Evolutionary conservation across 2,329 filamentous ascomycete genomes (phyloP).

Genomic region (Fusarium phyllophilum): DNA sequence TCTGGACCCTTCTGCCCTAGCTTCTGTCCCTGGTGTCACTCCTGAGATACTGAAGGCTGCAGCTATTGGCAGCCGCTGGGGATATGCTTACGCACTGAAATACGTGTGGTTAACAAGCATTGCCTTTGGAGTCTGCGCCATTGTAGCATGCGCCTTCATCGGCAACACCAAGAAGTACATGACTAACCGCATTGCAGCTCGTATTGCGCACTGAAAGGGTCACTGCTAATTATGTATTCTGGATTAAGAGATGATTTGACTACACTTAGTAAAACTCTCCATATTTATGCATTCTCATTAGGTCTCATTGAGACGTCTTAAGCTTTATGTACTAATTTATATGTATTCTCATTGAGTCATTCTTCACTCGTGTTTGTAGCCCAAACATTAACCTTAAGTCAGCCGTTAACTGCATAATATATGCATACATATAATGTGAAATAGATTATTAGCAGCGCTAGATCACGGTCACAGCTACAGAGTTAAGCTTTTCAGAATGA

Average conservation of each 20-base stretch:
- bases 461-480: fast-evolving
- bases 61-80: neutral
- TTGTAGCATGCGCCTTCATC: neutral
- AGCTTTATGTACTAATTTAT: neutral
- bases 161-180: neutral
- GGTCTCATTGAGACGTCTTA: fast-evolving
- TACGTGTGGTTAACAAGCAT: neutral
- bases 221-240: fast-evolving
- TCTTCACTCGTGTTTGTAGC: too few relatives aligned
- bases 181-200: neutral
- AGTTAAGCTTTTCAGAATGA: fast-evolving
- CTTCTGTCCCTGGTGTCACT: neutral
- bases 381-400: too few relatives aligned
- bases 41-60: neutral
- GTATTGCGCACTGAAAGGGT: neutral
- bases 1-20: neutral
- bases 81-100: neutral
- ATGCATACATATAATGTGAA: fast-evolving
- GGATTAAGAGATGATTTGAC: fast-evolving
- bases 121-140: neutral
- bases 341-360: too few relatives aligned
- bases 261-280: fast-evolving
- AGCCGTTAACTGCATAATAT: neutral
- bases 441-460: too few relatives aligned
- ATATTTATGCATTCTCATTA: neutral